A percentile compares a stretch with the other conserved stretches of the same genome.
These are phyloP conservation scores for Coffea canephora DNA, from an alignment of 257 asterid genomes.

Conservation along the genomic window DNA sequence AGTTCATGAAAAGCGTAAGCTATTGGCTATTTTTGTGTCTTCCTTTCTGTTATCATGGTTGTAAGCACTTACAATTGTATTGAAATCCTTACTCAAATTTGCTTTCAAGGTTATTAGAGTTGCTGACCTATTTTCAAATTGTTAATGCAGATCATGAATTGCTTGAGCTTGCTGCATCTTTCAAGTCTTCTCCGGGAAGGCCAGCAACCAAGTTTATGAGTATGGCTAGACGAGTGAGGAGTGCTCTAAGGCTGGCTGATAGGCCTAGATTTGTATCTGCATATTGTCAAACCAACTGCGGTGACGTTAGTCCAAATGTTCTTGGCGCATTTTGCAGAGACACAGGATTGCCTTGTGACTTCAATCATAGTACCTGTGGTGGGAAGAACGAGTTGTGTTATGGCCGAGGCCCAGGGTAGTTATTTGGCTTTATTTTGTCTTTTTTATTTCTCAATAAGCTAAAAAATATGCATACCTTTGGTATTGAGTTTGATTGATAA, in stretches of 20 bases:
- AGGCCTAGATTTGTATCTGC: conserved; percentile 88
- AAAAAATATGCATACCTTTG: neutral
- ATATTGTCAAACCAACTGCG: conserved; percentile 95
- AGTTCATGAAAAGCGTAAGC: conserved; percentile 64
- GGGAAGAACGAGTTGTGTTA: conserved; percentile 97
- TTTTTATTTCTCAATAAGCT: neutral
- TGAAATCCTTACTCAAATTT: neutral
- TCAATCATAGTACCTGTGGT: conserved; percentile 94
- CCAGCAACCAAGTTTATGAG: conserved; percentile 63
- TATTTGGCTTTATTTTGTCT: neutral
- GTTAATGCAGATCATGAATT: conserved; percentile 72
- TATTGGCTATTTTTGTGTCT: conserved; percentile 15
- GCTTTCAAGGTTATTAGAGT: neutral
- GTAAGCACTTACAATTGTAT: neutral
- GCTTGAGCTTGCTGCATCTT: conserved; percentile 86
- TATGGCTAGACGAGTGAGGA: conserved; percentile 82
- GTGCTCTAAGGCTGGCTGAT: conserved; percentile 66
- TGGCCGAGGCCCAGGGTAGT: conserved; percentile 98
- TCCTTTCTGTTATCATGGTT: conserved; percentile 4
- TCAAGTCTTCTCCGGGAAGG: conserved; percentile 65
- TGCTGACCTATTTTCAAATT: conserved; percentile 23
- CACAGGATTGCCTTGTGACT: conserved; percentile 94
- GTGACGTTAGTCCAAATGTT: conserved; percentile 99
- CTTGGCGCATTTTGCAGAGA: conserved; percentile 95
- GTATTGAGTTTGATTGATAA: neutral